These are phyloP conservation scores for Cystoisospora suis DNA, from an alignment of 169 alveolate species.

Conservation along the genomic window DNA sequence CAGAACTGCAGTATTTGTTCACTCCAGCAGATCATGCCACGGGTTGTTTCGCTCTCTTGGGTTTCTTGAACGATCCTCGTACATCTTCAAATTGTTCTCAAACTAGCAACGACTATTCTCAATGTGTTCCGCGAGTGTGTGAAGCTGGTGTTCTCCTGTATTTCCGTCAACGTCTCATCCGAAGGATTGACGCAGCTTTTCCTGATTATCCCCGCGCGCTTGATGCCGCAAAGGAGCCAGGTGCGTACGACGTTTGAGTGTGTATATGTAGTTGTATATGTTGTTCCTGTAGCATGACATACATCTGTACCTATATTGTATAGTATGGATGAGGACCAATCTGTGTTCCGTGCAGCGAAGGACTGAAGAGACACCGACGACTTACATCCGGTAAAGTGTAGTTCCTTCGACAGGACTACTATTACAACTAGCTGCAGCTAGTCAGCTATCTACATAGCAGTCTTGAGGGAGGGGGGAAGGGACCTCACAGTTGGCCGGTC, in stretches of 20 bases:
- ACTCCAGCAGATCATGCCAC: slow-evolving; percentile 83
- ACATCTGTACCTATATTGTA: background rate
- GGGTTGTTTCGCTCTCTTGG: slow-evolving; percentile 84
- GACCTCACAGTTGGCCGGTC: too few relatives aligned
- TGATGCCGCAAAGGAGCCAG: slow-evolving; percentile 74
- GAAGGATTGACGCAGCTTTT: slow-evolving; percentile 86
- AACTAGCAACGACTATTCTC: too few relatives aligned
- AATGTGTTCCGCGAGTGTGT: slow-evolving; percentile 81
- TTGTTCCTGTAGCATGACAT: background rate
- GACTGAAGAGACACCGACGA: too few relatives aligned
- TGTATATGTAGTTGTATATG: background rate
- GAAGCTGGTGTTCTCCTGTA: slow-evolving; percentile 89
- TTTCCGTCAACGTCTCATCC: slow-evolving; percentile 83
- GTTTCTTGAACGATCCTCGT: slow-evolving; percentile 82
- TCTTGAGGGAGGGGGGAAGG: too few relatives aligned
- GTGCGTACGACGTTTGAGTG: slow-evolving; percentile 13
- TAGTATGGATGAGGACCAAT: background rate
- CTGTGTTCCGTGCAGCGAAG: background rate
- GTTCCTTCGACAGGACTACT: too few relatives aligned
- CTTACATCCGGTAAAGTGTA: too few relatives aligned
- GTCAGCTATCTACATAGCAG: too few relatives aligned
- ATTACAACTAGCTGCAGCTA: too few relatives aligned
- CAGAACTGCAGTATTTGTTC: slow-evolving; percentile 82
- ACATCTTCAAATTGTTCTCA: background rate
- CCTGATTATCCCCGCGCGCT: slow-evolving; percentile 81